phyloP scores from a whole-genome alignment of 139 green algal species.

The Chlamydomonas incerta region DNA sequence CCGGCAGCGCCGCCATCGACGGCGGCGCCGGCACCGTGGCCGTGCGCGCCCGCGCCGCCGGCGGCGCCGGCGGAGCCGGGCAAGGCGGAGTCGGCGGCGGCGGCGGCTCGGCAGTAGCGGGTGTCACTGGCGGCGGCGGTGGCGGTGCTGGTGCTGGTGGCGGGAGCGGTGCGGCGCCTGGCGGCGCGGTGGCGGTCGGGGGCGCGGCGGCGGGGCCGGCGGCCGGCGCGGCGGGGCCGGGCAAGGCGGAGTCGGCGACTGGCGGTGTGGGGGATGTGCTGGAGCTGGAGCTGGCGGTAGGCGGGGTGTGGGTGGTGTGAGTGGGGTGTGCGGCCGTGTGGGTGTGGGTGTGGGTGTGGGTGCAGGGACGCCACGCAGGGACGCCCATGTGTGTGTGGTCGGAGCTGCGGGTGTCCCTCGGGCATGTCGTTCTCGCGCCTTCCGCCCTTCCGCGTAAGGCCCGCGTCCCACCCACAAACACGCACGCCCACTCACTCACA shows the following conservation, averaged over 20 bases:
- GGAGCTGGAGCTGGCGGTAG: conserved; percentile 80
- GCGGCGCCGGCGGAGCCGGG: no score
- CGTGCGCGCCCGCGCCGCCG: conserved; percentile 26
- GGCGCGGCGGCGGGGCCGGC: no score
- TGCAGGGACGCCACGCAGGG: no score
- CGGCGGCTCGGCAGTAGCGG: conserved; percentile 11
- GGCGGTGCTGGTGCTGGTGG: neutral
- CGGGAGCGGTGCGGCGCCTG: neutral
- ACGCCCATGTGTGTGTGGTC: no score
- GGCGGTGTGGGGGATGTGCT: conserved; percentile 67
- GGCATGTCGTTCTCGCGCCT: no score
- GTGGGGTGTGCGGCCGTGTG: no score
- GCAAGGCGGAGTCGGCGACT: neutral
- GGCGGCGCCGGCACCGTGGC: conserved; percentile 44
- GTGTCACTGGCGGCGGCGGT: conserved; percentile 1
- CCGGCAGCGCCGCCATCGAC: conserved; percentile 40
- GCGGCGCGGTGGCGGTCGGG: no score
- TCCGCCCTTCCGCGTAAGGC: no score
- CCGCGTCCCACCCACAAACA: no score
- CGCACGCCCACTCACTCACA: neutral
- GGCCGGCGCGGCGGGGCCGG: no score
- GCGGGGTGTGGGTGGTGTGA: conserved; percentile 50
- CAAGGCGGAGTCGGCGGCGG: no score
- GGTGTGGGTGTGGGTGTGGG: neutral
- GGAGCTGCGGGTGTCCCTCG: no score